A percentile compares a stretch with the other conserved stretches of the same genome.
These are phyloP conservation scores for Cyclotella choctawhatcheeana DNA, from an alignment of 108 stramenopile species.

Conservation along the genomic window DNA sequence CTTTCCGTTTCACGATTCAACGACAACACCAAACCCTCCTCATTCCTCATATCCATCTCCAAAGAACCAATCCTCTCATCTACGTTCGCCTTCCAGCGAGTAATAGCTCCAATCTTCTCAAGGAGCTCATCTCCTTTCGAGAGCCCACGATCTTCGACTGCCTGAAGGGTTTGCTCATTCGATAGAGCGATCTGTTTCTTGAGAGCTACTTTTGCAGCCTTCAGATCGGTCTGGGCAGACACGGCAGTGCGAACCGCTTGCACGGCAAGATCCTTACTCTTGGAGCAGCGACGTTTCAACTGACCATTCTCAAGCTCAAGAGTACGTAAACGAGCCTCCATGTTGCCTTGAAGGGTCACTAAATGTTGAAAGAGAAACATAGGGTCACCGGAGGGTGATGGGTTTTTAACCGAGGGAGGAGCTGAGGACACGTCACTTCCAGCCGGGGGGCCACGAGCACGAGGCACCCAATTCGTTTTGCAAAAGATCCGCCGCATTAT, in stretches of 20 bases:
- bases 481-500: too few relatives aligned
- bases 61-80: background rate
- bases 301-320: background rate
- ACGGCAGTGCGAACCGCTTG: background rate
- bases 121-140: background rate
- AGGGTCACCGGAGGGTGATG: too few relatives aligned
- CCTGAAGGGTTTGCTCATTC: background rate
- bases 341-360: background rate
- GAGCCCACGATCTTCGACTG: background rate
- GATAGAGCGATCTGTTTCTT: background rate
- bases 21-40: background rate
- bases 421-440: too few relatives aligned
- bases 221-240: background rate
- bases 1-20: background rate
- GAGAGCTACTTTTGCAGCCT: background rate
- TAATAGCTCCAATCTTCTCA: background rate
- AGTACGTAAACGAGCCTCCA: background rate
- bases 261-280: background rate
- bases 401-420: too few relatives aligned
- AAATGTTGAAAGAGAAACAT: too few relatives aligned
- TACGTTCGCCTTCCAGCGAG: background rate
- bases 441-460: too few relatives aligned
- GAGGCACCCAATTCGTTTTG: too few relatives aligned
- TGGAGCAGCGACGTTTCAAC: background rate
- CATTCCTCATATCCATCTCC: slow-evolving; percentile 6